phyloP scores from a whole-genome alignment of 1,284 basidiomycete genomes.

The Clitocybe nebularis region DNA sequence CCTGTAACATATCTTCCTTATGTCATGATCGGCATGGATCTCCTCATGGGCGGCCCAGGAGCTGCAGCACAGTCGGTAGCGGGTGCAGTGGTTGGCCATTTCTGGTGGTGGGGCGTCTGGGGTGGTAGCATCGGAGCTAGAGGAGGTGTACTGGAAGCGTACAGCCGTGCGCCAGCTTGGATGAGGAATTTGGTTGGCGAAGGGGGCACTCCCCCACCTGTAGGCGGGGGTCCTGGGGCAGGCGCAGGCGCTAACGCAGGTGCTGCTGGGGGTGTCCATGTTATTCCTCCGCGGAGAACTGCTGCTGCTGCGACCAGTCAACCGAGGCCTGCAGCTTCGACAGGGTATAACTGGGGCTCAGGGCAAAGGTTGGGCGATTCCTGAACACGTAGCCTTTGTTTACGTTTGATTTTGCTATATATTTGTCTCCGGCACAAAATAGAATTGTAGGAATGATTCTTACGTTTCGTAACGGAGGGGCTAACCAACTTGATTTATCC shows the following conservation, averaged over 20 bases:
- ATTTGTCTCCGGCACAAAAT: too few relatives aligned
- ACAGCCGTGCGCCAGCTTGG: constrained; percentile 34
- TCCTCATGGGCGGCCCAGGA: constrained; percentile 59
- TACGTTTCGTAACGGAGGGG: too few relatives aligned
- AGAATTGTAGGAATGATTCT: too few relatives aligned
- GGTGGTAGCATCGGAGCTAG: constrained; percentile 30
- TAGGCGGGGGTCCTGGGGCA: constrained; percentile 19
- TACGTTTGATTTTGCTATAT: too few relatives aligned
- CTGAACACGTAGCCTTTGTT: constrained; percentile 3
- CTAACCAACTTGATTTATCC: too few relatives aligned
- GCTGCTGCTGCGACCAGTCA: constrained; percentile 14
- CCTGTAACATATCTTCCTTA: constrained; percentile 76
- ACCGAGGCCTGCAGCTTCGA: constrained; percentile 17
- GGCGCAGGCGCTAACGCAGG: constrained; percentile 20
- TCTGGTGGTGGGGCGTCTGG: constrained; percentile 75
- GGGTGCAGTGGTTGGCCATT: constrained; percentile 73
- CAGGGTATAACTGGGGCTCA: constrained; percentile 45
- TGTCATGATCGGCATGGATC: constrained; percentile 68
- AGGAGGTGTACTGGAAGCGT: constrained; percentile 29
- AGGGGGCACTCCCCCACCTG: constrained; percentile 17
- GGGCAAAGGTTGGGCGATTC: constrained; percentile 38
- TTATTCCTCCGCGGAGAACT: constrained; percentile 32
- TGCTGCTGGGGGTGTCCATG: constrained; percentile 31
- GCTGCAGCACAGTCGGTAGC: constrained; percentile 58
- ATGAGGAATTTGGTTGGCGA: constrained; percentile 33